Evolutionary conservation across 805 yeast species (phyloP), one percentile per base, ranked within the genome.

Genomic region (Nakazawaea holstii): DNA sequence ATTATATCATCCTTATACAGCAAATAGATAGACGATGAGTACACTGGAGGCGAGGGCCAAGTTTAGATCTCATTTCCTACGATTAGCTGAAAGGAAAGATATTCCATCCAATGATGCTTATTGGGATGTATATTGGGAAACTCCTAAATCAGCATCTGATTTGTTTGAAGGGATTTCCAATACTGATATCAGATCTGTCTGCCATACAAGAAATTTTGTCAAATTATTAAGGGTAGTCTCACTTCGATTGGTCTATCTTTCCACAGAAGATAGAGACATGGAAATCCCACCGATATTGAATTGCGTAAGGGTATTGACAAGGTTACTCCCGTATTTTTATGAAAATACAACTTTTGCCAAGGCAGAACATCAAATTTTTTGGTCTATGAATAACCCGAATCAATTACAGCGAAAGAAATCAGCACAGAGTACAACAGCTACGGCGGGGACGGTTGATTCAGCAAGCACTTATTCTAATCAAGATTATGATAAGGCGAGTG

Each of bases 1-100:
- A 37, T n/a, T 32, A 31, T 20, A 8, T 31, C 24, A 8, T 44
- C 38, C 36, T 38, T 17, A 13, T 41, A 35, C 41, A 38, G 3
- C 13, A 30, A 30, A 30, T 10, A 30, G n/a, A 43, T 45, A 17
- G 35, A 48, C 14, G 37, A 88, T 88, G 95, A 90, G 84, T 37
- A 76, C 83, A 30, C 69, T 83, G n/a, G 92, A 86, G 49, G 86
- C 91, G 24, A 83, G 74, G 57, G 66, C 77, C 35, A 68, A 70
- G 46, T 76, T 79, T 62, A 80, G 78, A 59, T 75, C 74, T 56
- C 87, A 81, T 56, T 76, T 86, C 51, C 73, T 74, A 57, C 69
- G 72, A 52, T 72, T 87, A 27, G 76, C 79, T 4, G 81, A 76
- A 40, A 69, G 74, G 27, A 54, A 69, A 36, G 53, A 67, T 4